Conservation (phyloP, 176 grass and related monocot species). For the Phyllostachys edulis region DNA sequence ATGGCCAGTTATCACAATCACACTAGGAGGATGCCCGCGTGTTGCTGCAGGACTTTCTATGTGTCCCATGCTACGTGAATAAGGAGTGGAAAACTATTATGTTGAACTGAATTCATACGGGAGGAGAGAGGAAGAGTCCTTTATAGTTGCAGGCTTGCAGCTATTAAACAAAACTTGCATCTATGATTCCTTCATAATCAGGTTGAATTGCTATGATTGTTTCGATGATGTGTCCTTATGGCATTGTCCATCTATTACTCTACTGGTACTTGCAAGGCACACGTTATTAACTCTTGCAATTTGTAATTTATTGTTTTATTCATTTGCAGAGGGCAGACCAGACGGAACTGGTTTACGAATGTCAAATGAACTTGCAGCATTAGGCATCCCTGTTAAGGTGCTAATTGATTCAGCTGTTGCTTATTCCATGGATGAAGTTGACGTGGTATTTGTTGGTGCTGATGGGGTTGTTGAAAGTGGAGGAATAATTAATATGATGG, state of each 20-base stretch:
- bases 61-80: not conserved
- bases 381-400: constrained; percentile 88
- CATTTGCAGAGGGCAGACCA: constrained; percentile 83
- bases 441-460: constrained; percentile 95
- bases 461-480: constrained; percentile 98
- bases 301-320: constrained; percentile 33
- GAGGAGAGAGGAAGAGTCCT: not conserved
- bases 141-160: not conserved
- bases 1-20: not conserved
- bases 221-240: not conserved
- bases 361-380: constrained; percentile 81
- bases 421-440: constrained; percentile 92
- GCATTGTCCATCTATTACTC: not conserved
- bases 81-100: not conserved
- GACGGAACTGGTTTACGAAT: constrained; percentile 84
- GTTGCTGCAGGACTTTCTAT: not conserved
- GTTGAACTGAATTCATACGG: not conserved
- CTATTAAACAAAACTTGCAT: not conserved
- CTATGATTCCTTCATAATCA: not conserved
- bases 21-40: not conserved
- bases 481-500: constrained; percentile 99
- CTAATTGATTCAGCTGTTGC: constrained; percentile 94
- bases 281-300: not conserved
- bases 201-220: not conserved
- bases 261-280: not conserved